phyloP scores from a whole-genome alignment of 164 flowering plant genomes.

The Umbilicus rupestris region DNA sequence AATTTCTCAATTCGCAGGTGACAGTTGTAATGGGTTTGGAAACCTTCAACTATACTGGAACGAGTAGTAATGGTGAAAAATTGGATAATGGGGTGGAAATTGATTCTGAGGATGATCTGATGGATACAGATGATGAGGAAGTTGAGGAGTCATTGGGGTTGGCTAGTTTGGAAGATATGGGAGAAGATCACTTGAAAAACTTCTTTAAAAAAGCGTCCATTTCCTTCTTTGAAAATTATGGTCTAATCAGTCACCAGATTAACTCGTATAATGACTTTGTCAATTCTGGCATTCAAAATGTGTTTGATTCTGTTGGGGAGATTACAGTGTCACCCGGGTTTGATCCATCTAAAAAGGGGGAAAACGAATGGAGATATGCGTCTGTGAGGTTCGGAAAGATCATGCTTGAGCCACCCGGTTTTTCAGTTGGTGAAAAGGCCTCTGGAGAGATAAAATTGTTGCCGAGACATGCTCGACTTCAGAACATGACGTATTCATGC shows the following conservation, averaged over 20 bases:
- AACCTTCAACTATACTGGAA: background rate
- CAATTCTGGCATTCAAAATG: slow-evolving; percentile 43
- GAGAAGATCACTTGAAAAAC: slow-evolving; percentile 23
- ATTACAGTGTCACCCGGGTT: slow-evolving; percentile 55
- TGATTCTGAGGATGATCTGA: slow-evolving; percentile 5
- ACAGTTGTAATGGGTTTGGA: background rate
- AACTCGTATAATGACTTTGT: slow-evolving; percentile 70
- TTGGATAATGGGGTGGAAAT: slow-evolving; percentile 11
- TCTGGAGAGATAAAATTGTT: slow-evolving; percentile 27
- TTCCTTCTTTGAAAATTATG: slow-evolving; percentile 55
- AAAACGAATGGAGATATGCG: slow-evolving; percentile 56
- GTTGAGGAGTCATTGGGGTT: slow-evolving; percentile 14
- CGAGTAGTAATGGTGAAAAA: slow-evolving; percentile 4
- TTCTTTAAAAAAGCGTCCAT: slow-evolving; percentile 47
- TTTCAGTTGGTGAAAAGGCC: slow-evolving; percentile 36
- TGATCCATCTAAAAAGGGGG: slow-evolving; percentile 68
- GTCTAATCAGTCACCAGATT: slow-evolving; percentile 73
- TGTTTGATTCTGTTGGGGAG: slow-evolving; percentile 64
- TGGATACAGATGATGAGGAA: slow-evolving; percentile 23
- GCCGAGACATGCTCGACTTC: slow-evolving; percentile 85
- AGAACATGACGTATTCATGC: slow-evolving; percentile 74
- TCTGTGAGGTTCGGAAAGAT: slow-evolving; percentile 60
- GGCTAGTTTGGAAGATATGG: slow-evolving; percentile 15
- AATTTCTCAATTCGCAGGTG: background rate
- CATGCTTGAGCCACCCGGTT: slow-evolving; percentile 39